Base-by-base conservation (phyloP, 768 basidiomycete genomes). In the Lentinula boryana region DNA sequence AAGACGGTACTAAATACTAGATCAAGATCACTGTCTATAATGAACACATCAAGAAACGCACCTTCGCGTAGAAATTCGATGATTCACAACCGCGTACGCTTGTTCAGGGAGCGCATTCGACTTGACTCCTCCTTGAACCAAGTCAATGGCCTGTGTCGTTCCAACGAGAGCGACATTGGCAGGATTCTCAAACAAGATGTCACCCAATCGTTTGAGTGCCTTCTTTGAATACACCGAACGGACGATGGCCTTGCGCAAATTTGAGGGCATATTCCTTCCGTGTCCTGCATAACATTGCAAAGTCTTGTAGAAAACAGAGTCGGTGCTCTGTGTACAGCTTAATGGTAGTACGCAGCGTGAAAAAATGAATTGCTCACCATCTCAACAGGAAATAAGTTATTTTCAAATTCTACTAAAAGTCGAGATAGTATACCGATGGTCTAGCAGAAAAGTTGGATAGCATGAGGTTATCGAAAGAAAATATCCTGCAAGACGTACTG, bases 31-130 rank as follows among this genome's bases (percentile, higher is more conserved):
- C 35, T 33, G 41, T 16, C n/a, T n/a, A 40, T 15, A 9, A 3
- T n/a, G 40, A 32, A n/a, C 16, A 36, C 2, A 13, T 13, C 8
- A 16, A n/a, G 21, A 56, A 5, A 18, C 68, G 53, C 21, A 71
- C 78, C 78, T 82, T 52, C 74, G 72, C 1, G 72, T 69, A 10
- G 76, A 72, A 35, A 85, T 75, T 2, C 83, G 79, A 61, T 83
- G 81, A 60, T 85, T 83, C 21, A 84, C 70, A 27, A 83, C 67
- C 0, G 79, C 81, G 56, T 67, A 75, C 0, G 75, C 80, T 31
- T 70, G 70, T 67, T 86, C 86, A 3, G 85, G 85, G n/a, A 87
- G 75, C 23, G 84, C 84, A 61, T 86, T 87, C 4, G 75, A 68
- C 66, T 84, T 84, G 41, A 80, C 72, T 15, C 77, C 80, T 9